Percentiles rank a stretch among this genome's conserved stretches.
Evolutionary conservation across 1,284 basidiomycete genomes (phyloP).

Genomic region (Microbotryum intermedium): DNA sequence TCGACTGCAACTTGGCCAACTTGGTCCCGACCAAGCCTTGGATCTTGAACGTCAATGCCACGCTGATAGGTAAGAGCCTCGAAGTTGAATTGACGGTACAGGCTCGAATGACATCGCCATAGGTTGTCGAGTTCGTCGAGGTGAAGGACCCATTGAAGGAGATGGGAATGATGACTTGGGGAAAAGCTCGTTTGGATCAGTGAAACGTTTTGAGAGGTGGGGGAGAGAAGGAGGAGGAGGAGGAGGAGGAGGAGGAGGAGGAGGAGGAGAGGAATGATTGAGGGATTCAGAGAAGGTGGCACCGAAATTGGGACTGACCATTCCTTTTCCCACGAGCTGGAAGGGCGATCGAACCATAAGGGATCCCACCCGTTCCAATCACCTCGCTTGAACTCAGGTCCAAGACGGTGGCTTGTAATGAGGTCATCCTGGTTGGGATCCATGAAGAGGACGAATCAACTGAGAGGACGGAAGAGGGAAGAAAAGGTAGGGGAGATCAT

Average conservation of each 20-base stretch:
- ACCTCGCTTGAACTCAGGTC: conserved; percentile 15
- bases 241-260: conserved; percentile 16
- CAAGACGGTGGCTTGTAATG: conserved; percentile 12
- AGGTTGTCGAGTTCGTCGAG: conserved; percentile 17
- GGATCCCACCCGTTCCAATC: conserved; percentile 17
- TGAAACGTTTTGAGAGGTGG: conserved; percentile 9
- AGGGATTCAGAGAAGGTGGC: too few relatives aligned
- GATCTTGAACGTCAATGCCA: conserved; percentile 12
- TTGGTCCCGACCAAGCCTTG: conserved; percentile 14
- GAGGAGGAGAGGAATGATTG: too few relatives aligned
- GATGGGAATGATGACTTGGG: too few relatives aligned
- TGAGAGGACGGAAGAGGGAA: too few relatives aligned
- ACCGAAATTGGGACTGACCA: too few relatives aligned
- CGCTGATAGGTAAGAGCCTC: conserved; percentile 15
- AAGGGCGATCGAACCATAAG: too few relatives aligned
- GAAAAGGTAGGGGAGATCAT: too few relatives aligned
- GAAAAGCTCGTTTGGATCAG: conserved; percentile 8
- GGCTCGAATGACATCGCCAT: conserved; percentile 15
- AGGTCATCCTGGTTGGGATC: conserved; percentile 16
- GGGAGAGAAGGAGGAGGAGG: conserved; percentile 1
- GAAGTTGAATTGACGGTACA: conserved; percentile 7
- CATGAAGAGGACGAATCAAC: background rate
- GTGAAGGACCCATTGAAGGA: too few relatives aligned
- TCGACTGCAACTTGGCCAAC: conserved; percentile 2
- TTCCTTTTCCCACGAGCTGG: too few relatives aligned